Conservation (phyloP, 768 basidiomycete species). For the Naganishia vishniacii region DNA sequence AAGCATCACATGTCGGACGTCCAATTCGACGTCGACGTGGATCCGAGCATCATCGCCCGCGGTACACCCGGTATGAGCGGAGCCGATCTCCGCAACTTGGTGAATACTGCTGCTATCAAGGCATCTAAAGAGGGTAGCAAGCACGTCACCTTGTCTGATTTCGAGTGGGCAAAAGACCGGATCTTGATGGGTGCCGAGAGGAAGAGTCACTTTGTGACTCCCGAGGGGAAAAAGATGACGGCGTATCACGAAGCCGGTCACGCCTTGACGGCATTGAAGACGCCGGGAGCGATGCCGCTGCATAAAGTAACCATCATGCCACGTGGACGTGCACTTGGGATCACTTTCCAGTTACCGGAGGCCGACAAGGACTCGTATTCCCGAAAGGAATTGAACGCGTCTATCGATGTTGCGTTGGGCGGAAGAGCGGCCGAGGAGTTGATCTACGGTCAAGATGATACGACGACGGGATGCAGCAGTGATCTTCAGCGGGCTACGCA, state of each 20-base stretch:
- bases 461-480: constrained; percentile 86
- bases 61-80: constrained; percentile 96
- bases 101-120: constrained; percentile 93
- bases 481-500: constrained; percentile 75
- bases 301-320: constrained; percentile 96
- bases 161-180: constrained; percentile 98
- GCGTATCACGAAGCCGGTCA: constrained; percentile 95
- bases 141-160: constrained; percentile 60
- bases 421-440: constrained; percentile 93
- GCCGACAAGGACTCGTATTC: constrained; percentile 49
- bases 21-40: constrained; percentile 60
- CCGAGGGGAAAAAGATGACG: constrained; percentile 77
- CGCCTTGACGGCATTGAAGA: constrained; percentile 88
- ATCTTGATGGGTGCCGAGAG: constrained; percentile 97
- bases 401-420: constrained; percentile 86
- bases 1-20: constrained; percentile 84
- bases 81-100: constrained; percentile 92
- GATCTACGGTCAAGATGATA: constrained; percentile 79
- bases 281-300: constrained; percentile 89
- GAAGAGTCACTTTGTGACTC: constrained; percentile 79
- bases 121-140: constrained; percentile 76
- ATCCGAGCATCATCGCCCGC: constrained; percentile 79
- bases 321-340: constrained; percentile 83
- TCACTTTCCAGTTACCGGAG: constrained; percentile 50
- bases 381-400: constrained; percentile 47